Evolutionary conservation across 106 monocot genomes (phyloP), one percentile per base, ranked within the genome.

Genomic region (Dendrobium nobile): DNA sequence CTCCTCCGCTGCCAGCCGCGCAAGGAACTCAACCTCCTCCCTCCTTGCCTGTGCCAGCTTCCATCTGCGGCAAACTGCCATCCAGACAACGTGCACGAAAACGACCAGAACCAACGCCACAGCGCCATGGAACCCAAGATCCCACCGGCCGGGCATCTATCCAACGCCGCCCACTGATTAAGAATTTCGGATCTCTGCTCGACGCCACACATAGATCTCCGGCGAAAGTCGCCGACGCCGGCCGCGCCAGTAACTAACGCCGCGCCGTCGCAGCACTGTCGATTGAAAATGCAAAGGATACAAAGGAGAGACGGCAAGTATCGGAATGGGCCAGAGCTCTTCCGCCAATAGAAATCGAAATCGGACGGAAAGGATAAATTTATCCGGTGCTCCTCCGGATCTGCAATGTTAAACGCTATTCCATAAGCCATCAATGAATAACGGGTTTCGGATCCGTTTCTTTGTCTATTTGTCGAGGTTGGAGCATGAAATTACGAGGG

Each of bases 21-120:
- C 78, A 28, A 85, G 81, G 27, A 58, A 27, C 43, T 18, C 54
- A 18, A 85, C 81, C 81, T 85, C 85, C 80, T 81, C 81, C 81
- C 59, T 33, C 77, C 85, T 78, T 27, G 77, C 81, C 70, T 45
- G 67, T 28, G 81, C 80, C 51, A 81, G 54, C 86, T 77, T 79
- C 83, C 86, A 86, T 59, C 77, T 72, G 47, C 77, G 43, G 70
- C 76, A 77, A 47, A 27, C 54, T 26, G 24, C 20, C 72, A 72
- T 33, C 27, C 10, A 13, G 7, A 75, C 20, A n/a, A 33, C 75
- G 75, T 72, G 80, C 8, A 11, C 17, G 47, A 72, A 41, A 31
- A 59, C 40, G 68, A 85, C 0, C 20, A 77, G 7, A 44, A 73
- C 16, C 77, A 55, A 70, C 48, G 80, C 77, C 42, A 59, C 41